These are phyloP conservation scores for Debaryomyces maramus DNA, from an alignment of 805 yeast species.

Conservation along the genomic window DNA sequence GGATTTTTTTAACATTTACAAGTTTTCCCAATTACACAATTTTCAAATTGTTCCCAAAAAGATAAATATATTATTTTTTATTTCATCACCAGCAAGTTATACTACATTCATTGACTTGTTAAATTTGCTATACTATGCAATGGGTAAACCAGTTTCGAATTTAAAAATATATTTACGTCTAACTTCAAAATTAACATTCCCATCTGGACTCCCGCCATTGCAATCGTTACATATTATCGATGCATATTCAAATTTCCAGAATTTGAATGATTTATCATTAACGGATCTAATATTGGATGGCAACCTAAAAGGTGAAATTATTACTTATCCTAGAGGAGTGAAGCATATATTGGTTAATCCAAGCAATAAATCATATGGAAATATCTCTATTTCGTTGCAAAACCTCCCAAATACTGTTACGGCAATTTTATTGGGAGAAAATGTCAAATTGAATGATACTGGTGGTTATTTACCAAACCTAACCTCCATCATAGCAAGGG, in stretches of 20 bases:
- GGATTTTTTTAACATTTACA: background rate
- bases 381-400: background rate
- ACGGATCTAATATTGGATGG: slow-evolving; percentile 3
- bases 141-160: background rate
- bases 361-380: background rate
- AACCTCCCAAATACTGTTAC: background rate
- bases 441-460: background rate
- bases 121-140: background rate
- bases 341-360: slow-evolving; percentile 1
- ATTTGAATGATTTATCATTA: background rate
- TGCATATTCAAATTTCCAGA: background rate
- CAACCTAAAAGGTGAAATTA: background rate
- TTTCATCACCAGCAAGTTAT: background rate
- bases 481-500: background rate
- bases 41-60: background rate
- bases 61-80: background rate
- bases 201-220: background rate
- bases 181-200: background rate
- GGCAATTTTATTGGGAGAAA: background rate
- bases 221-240: slow-evolving; percentile 1
- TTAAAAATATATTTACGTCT: background rate
- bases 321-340: background rate
- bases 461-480: background rate
- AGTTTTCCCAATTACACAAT: background rate
- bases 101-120: background rate